Evolutionary conservation across 768 basidiomycete genomes (phyloP).

Genomic region (Fistulinella prunicolor): DNA sequence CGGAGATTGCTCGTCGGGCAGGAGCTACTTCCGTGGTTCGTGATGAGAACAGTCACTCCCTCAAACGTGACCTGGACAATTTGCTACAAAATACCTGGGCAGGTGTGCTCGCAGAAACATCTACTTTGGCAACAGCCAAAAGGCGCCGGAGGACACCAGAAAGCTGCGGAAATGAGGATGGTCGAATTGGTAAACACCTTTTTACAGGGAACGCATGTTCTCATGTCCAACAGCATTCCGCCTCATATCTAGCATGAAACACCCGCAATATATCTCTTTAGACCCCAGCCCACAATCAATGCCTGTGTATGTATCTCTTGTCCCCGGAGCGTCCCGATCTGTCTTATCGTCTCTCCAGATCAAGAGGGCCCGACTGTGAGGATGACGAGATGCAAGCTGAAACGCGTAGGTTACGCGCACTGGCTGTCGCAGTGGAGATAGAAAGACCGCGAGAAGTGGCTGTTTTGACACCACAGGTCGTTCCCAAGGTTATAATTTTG

Average conservation of each 20-base stretch:
- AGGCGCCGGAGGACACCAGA: conserved; percentile 7
- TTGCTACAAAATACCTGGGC: conserved; percentile 24
- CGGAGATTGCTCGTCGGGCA: conserved; percentile 23
- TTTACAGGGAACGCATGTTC: neutral
- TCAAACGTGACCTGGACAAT: conserved; percentile 22
- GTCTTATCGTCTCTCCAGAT: conserved; percentile 30
- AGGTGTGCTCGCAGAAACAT: conserved; percentile 5
- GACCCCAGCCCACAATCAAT: conserved; percentile 38
- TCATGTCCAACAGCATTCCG: conserved; percentile 41
- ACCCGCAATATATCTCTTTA: conserved; percentile 40
- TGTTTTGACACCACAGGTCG: conserved; percentile 16
- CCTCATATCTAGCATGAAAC: conserved; percentile 39
- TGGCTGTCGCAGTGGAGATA: conserved; percentile 40
- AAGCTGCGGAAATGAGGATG: neutral
- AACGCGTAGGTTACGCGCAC: conserved; percentile 39
- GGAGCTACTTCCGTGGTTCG: neutral
- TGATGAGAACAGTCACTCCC: conserved; percentile 9
- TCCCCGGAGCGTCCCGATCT: neutral
- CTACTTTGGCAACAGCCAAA: neutral
- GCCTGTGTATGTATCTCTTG: conserved; percentile 32
- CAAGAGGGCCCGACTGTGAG: conserved; percentile 48
- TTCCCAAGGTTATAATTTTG: conserved; percentile 28
- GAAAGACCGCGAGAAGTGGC: conserved; percentile 20
- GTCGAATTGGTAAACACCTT: neutral
- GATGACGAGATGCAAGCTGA: conserved; percentile 45